Evolutionary conservation across 2,329 filamentous ascomycete genomes (phyloP).

Genomic region (Ophiostoma montium): DNA sequence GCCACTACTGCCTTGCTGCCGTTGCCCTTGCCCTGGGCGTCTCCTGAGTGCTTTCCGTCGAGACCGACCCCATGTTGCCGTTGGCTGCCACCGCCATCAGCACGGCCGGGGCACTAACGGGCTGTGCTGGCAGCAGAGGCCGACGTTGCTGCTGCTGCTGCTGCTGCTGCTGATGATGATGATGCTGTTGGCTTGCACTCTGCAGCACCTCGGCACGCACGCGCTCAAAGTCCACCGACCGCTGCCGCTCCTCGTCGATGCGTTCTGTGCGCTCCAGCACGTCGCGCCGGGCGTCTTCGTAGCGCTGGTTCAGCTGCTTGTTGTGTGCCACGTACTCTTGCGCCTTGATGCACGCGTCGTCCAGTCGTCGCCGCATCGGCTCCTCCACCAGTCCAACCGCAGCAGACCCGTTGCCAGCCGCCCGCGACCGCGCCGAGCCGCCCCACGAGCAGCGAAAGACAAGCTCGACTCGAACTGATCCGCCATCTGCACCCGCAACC

Average conservation of each 20-base stretch:
- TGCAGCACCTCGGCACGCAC: slow-evolving; percentile 20
- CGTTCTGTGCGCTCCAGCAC: slow-evolving; percentile 26
- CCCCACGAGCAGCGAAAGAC: slow-evolving; percentile 42
- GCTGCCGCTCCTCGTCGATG: slow-evolving; percentile 32
- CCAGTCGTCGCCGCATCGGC: slow-evolving; percentile 29
- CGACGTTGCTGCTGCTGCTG: background rate
- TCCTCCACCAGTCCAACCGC: slow-evolving; percentile 24
- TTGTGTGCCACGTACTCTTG: slow-evolving; percentile 30
- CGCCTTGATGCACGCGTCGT: slow-evolving; percentile 31
- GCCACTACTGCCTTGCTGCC: background rate
- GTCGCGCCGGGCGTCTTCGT: slow-evolving; percentile 31
- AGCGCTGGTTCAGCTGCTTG: slow-evolving; percentile 26
- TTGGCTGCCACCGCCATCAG: background rate
- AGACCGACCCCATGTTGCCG: background rate
- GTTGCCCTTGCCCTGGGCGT: background rate
- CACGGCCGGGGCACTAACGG: background rate
- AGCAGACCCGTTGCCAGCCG: slow-evolving; percentile 1
- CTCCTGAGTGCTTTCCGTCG: background rate
- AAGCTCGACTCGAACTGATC: slow-evolving; percentile 29
- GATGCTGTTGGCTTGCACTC: background rate
- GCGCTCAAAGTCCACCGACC: slow-evolving; percentile 35
- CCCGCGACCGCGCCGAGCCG: slow-evolving; percentile 32
- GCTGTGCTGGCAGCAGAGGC: background rate
- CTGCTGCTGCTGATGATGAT: background rate
- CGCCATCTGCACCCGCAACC: no score